These are phyloP conservation scores for Fusarium sp. DNA, from an alignment of 2,329 filamentous ascomycete species.

Conservation along the genomic window DNA sequence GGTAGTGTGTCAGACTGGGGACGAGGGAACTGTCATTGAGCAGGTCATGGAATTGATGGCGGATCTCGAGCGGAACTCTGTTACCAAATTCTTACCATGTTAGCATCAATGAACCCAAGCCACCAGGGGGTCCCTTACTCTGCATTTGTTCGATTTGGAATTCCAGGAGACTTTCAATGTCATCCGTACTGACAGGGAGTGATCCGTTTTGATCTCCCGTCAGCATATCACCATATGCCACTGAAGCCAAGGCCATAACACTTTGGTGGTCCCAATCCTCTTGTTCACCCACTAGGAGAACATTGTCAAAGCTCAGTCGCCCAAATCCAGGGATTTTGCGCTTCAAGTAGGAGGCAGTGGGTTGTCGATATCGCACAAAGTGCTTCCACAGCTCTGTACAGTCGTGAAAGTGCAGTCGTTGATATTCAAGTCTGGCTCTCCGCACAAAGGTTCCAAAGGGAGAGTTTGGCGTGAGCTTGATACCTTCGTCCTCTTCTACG, in stretches of 20 bases:
- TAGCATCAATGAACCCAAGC: slow-evolving; percentile 5
- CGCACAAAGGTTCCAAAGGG: slow-evolving; percentile 86
- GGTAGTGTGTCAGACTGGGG: slow-evolving; percentile 80
- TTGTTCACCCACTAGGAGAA: slow-evolving; percentile 61
- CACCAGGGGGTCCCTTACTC: slow-evolving; percentile 60
- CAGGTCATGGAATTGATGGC: slow-evolving; percentile 74
- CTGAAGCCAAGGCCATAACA: slow-evolving; percentile 58
- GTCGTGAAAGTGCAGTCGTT: slow-evolving; percentile 82
- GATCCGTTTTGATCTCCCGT: slow-evolving; percentile 55
- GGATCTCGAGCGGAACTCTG: slow-evolving; percentile 80
- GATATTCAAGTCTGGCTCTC: slow-evolving; percentile 81
- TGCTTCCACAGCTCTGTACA: slow-evolving; percentile 81
- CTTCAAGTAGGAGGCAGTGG: slow-evolving; percentile 74
- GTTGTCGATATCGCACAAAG: slow-evolving; percentile 83
- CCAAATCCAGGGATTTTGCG: slow-evolving; percentile 70
- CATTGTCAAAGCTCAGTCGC: slow-evolving; percentile 67
- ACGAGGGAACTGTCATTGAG: slow-evolving; percentile 73
- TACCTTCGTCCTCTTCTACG: slow-evolving; percentile 61
- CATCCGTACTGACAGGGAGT: slow-evolving; percentile 75
- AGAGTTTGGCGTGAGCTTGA: slow-evolving; percentile 76
- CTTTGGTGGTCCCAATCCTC: slow-evolving; percentile 61
- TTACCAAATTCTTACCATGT: slow-evolving; percentile 72
- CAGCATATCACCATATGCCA: slow-evolving; percentile 65
- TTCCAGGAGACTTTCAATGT: slow-evolving; percentile 83
- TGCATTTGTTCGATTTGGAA: slow-evolving; percentile 92